Percentiles rank a stretch among this genome's conserved stretches.
These are phyloP conservation scores for Pistacia atlantica DNA, from an alignment of 345 rosid species.

Conservation along the genomic window DNA sequence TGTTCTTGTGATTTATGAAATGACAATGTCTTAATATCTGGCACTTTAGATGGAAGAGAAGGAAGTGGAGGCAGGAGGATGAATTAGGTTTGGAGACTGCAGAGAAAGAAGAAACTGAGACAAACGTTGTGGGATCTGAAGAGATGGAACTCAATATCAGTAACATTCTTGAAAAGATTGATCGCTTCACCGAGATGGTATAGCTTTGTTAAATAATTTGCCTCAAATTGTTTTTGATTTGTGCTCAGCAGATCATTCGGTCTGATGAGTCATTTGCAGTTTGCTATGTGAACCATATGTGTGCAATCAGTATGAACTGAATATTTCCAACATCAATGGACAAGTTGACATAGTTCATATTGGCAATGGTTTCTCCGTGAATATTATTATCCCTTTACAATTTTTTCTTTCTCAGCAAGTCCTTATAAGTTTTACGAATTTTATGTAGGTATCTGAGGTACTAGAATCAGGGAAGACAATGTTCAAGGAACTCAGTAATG, in stretches of 20 bases:
- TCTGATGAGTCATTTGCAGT: not conserved
- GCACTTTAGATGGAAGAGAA: slow-evolving; percentile 50
- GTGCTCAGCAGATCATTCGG: not conserved
- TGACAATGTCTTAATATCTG: not conserved
- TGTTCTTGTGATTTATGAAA: slow-evolving; percentile 10
- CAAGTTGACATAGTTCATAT: not conserved
- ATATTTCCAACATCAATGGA: not conserved
- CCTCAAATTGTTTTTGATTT: not conserved
- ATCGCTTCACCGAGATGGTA: slow-evolving; percentile 80
- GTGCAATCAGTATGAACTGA: not conserved
- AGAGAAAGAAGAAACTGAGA: slow-evolving; percentile 61
- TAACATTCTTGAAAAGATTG: slow-evolving; percentile 72
- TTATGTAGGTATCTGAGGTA: slow-evolving; percentile 68
- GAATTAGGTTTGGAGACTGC: slow-evolving; percentile 32
- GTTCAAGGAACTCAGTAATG: slow-evolving; percentile 76
- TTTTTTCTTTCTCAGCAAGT: not conserved
- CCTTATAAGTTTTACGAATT: not conserved
- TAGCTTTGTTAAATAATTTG: not conserved
- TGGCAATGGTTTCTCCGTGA: not conserved
- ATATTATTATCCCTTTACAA: not conserved
- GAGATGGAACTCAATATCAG: slow-evolving; percentile 71
- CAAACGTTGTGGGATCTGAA: slow-evolving; percentile 58
- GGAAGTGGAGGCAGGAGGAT: slow-evolving; percentile 38
- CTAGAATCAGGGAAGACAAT: slow-evolving; percentile 76
- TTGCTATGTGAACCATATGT: not conserved